These are phyloP conservation scores for Neckera pumila DNA, from an alignment of 225 moss, liverwort and hornwort genomes.

Conservation along the genomic window DNA sequence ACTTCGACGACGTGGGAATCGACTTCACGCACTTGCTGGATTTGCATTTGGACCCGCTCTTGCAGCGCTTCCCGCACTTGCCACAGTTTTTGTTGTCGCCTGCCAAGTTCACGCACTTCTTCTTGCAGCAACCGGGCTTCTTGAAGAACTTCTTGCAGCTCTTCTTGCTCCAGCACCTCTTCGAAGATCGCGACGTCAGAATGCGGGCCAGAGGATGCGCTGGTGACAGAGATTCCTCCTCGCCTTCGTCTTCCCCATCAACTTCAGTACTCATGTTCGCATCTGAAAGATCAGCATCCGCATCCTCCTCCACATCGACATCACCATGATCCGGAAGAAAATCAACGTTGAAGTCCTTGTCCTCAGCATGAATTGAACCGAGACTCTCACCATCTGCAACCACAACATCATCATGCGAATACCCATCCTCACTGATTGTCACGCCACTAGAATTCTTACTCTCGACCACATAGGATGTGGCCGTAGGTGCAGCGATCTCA, in stretches of 20 bases:
- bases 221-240: neutral
- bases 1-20: neutral
- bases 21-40: neutral
- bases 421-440: neutral
- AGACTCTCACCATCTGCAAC: neutral
- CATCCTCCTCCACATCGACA: neutral
- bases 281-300: neutral
- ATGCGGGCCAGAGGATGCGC: neutral
- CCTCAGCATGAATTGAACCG: neutral
- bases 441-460: neutral
- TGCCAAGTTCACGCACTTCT: conserved; percentile 13
- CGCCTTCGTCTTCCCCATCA: neutral
- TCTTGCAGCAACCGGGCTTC: conserved; percentile 8
- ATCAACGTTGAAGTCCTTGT: neutral
- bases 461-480: neutral
- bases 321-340: neutral
- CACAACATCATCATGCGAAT: neutral
- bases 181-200: neutral
- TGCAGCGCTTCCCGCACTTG: neutral
- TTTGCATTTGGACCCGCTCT: neutral
- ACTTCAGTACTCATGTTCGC: neutral
- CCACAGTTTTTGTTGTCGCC: neutral
- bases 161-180: neutral
- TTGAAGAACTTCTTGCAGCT: conserved; percentile 1
- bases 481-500: neutral